phyloP scores from a whole-genome alignment of 2,329 filamentous ascomycete genomes.

The Fusarium cyanostomum region DNA sequence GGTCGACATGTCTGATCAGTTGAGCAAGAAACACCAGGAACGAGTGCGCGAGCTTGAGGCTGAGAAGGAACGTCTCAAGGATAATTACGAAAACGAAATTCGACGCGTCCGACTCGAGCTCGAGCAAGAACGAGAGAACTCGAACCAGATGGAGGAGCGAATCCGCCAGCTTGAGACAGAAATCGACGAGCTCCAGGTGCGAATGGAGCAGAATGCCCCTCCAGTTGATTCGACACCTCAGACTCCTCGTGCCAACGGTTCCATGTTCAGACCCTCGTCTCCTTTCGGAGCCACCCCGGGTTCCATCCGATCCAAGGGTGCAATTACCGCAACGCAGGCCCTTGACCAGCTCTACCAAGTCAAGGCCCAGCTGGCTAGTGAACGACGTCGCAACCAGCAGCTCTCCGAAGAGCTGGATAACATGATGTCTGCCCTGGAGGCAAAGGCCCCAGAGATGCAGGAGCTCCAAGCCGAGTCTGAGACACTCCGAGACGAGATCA shows the following conservation, averaged over 20 bases:
- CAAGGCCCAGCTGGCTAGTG: constrained; percentile 77
- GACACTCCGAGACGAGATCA: constrained; percentile 80
- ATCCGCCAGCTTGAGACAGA: constrained; percentile 62
- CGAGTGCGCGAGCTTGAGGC: constrained; percentile 76
- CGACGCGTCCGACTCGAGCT: constrained; percentile 65
- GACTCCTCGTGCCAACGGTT: constrained; percentile 69
- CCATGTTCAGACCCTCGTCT: constrained; percentile 62
- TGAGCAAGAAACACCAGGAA: constrained; percentile 75
- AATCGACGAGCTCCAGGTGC: constrained; percentile 62
- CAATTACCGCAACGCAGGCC: constrained; percentile 68
- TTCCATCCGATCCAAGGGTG: constrained; percentile 64
- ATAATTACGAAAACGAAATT: constrained; percentile 71
- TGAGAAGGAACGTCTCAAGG: constrained; percentile 67
- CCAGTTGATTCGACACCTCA: constrained; percentile 62
- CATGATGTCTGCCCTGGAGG: constrained; percentile 85
- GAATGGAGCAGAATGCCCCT: constrained; percentile 54
- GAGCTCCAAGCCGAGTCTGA: constrained; percentile 85
- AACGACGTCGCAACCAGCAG: constrained; percentile 78
- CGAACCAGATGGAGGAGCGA: constrained; percentile 57
- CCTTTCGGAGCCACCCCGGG: constrained; percentile 68
- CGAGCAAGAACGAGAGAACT: constrained; percentile 62
- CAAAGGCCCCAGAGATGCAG: constrained; percentile 86
- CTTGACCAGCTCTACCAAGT: constrained; percentile 72
- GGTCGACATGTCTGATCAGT: constrained; percentile 82
- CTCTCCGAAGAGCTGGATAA: constrained; percentile 83